Base-by-base conservation (phyloP, 257 asterid genomes). In the Gentiana dahurica region DNA sequence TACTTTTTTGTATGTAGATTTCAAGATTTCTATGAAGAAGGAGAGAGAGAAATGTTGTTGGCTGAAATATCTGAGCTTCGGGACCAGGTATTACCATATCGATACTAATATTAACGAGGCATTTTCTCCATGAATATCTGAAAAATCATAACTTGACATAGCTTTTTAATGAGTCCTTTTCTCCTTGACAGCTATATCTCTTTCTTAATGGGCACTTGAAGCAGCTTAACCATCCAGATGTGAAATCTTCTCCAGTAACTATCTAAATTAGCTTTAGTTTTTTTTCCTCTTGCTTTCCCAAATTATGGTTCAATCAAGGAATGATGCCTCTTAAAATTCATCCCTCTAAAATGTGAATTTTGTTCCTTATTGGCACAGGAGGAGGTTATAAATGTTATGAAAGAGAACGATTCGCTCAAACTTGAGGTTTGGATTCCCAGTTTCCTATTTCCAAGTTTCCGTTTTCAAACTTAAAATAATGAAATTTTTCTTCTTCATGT, bases 1-100 rank as follows among this genome's bases (percentile, higher is more conserved):
- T 43, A 33, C 43, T 53, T 33, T 32, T 61, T 46, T 61, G 32
- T 38, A 43, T 65, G 38, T 62, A 91, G 98, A 65, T 91, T 73
- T 73, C 95, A 91, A 74, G 98, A 91, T 62, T 91, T 91, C 34
- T 91, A 91, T 69, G 95, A 74, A 71, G 98, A 91, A 78, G 98
- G 95, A 60, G 98, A 91, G 82, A 83, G 86, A 69, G 94, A 87
- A 64, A 70, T 81, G 73, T 57, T 91, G 70, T 73, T 88, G 75
- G 73, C 67, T 51, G 98, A 91, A 78, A 75, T 87, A 53, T 77
- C 89, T 64, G 87, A 78, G 64, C 77, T 87, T 69, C 85, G 94
- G 64, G 80, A 87, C 64, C 94, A 91, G 87, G 96, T 87, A 52
- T 10, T 34, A 74, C 36, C 38, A 56, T 43, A 43, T 51, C 43